Evolutionary conservation across 495 filamentous ascomycete genomes (phyloP).

Genomic region (Geopyxis carbonaria): DNA sequence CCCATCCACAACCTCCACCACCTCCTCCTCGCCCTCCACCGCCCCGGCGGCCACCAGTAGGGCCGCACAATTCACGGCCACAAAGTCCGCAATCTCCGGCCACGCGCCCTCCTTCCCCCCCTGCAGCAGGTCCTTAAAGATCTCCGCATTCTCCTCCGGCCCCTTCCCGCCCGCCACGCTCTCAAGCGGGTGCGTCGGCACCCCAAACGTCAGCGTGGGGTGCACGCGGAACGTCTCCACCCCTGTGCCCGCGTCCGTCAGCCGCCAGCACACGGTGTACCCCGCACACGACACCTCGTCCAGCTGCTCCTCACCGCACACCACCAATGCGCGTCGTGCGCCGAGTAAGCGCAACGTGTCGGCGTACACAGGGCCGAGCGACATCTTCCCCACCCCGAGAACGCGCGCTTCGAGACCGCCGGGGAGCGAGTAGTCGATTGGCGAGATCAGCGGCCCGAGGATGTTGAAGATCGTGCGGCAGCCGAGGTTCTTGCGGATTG

Average conservation of each 20-base stretch:
- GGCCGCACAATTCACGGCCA: conserved; percentile 82
- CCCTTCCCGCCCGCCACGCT: conserved; percentile 70
- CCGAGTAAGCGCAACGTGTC: conserved; percentile 66
- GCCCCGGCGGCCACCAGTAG: conserved; percentile 66
- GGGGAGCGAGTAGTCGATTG: conserved; percentile 41
- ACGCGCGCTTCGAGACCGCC: conserved; percentile 69
- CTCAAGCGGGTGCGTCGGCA: conserved; percentile 51
- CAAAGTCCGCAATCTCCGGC: conserved; percentile 82
- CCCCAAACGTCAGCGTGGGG: conserved; percentile 63
- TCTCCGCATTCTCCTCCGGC: conserved; percentile 71
- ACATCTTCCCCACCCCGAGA: conserved; percentile 73
- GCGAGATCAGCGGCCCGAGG: conserved; percentile 81
- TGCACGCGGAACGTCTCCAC: conserved; percentile 58
- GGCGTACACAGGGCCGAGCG: conserved; percentile 71
- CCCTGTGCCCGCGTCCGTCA: conserved; percentile 29
- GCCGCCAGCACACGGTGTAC: conserved; percentile 68
- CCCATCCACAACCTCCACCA: conserved; percentile 46
- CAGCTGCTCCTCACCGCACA: conserved; percentile 85
- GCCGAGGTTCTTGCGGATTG: conserved; percentile 65
- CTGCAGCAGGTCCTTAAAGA: conserved; percentile 57
- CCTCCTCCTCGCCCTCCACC: conserved; percentile 54
- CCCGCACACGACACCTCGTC: conserved; percentile 91
- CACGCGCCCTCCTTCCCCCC: conserved; percentile 58
- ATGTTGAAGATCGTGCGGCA: conserved; percentile 95
- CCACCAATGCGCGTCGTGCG: conserved; percentile 66